Evolutionary conservation across 495 filamentous ascomycete species (phyloP).

Genomic region (Coniosporium apollinis): DNA sequence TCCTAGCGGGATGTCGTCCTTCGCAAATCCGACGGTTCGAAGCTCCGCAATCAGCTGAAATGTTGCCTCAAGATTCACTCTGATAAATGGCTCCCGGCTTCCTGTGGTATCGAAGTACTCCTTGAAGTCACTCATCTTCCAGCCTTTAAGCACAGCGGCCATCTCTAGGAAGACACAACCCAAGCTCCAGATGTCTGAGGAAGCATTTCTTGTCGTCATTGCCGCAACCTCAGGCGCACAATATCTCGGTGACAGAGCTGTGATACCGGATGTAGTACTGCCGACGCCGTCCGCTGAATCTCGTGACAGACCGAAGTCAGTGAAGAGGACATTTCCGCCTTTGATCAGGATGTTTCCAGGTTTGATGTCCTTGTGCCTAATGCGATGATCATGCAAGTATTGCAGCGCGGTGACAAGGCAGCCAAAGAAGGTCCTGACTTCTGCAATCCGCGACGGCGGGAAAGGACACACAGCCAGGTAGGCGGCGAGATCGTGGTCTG

Average conservation of each 20-base stretch:
- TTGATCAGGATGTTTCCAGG: conserved; percentile 28
- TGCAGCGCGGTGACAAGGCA: conserved; percentile 11
- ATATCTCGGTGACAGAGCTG: not conserved
- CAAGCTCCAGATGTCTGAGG: conserved; percentile 3
- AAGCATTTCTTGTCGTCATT: not conserved
- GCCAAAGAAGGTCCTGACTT: not conserved
- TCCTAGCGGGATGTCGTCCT: too few relatives aligned
- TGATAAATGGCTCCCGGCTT: too few relatives aligned
- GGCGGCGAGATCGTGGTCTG: conserved; percentile 1
- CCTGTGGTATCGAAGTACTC: too few relatives aligned
- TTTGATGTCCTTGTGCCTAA: conserved; percentile 30
- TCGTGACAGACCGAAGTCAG: conserved; percentile 27
- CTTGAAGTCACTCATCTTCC: too few relatives aligned
- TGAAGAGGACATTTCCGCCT: conserved; percentile 16
- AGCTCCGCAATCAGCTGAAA: too few relatives aligned
- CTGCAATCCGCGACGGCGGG: not conserved
- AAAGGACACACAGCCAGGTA: not conserved
- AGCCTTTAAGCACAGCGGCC: not conserved
- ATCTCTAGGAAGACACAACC: conserved; percentile 5
- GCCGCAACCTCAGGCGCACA: conserved; percentile 1
- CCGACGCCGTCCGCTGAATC: not conserved
- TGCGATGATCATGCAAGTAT: conserved; percentile 21
- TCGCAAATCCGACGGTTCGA: too few relatives aligned
- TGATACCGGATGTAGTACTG: not conserved
- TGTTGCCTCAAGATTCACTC: too few relatives aligned